Percentiles rank a stretch among this genome's conserved stretches.
These are phyloP conservation scores for Polygonum aviculare DNA, from an alignment of 148 eudicot species.

Conservation along the genomic window DNA sequence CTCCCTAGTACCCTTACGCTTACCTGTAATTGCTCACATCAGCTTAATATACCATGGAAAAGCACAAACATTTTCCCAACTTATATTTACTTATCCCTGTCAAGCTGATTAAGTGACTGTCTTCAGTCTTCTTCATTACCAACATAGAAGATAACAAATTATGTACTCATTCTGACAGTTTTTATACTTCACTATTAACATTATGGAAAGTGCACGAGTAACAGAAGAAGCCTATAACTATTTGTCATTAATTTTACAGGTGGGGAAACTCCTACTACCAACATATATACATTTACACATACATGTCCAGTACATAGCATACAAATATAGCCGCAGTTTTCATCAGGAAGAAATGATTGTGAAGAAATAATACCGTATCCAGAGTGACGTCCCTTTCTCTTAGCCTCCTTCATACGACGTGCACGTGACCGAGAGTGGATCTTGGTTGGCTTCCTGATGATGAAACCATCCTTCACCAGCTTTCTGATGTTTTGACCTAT, in stretches of 20 bases:
- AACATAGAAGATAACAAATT: too few relatives aligned
- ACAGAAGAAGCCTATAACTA: not conserved
- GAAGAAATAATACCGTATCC: slow-evolving; percentile 19
- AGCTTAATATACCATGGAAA: not conserved
- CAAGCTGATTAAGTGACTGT: not conserved
- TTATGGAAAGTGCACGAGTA: not conserved
- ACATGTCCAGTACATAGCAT: not conserved
- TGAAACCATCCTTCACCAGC: slow-evolving; percentile 32
- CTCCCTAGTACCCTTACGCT: slow-evolving; percentile 32
- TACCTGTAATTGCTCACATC: slow-evolving; percentile 10
- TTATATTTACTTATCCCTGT: not conserved
- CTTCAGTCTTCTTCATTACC: not conserved
- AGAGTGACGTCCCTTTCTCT: slow-evolving; percentile 36
- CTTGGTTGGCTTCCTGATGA: slow-evolving; percentile 28
- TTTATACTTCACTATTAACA: not conserved
- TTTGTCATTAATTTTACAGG: not conserved
- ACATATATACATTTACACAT: not conserved
- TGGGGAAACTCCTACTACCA: not conserved
- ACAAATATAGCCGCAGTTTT: too few relatives aligned
- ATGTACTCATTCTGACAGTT: too few relatives aligned
- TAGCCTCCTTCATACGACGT: slow-evolving; percentile 24
- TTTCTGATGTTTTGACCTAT: slow-evolving; percentile 24
- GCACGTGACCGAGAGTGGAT: slow-evolving; percentile 34
- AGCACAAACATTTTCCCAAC: not conserved
- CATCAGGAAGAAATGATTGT: not conserved